Percentiles rank a stretch among this genome's conserved stretches.
Evolutionary conservation across 1,284 basidiomycete genomes (phyloP).

Genomic region (Malassezia obtusa): DNA sequence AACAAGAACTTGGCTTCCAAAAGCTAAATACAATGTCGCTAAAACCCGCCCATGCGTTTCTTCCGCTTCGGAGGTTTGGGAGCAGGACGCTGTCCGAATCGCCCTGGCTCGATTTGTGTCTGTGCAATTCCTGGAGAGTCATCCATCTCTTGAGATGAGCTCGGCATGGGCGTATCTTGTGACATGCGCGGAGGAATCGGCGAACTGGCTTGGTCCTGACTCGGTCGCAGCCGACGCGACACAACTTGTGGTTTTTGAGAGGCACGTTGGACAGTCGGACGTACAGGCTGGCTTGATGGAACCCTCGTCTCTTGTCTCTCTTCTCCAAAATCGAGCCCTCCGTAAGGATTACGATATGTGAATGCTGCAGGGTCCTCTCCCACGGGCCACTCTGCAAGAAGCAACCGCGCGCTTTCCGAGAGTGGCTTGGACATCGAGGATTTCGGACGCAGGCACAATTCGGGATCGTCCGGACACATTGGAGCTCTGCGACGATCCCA

Average conservation of each 20-base stretch:
- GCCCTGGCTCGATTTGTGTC: slow-evolving; percentile 10
- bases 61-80: slow-evolving; percentile 1
- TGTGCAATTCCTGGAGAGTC: not conserved
- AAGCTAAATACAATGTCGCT: not conserved
- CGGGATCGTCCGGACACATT: not conserved
- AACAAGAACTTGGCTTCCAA: slow-evolving; percentile 47
- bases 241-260: not conserved
- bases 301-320: not conserved
- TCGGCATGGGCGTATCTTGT: not conserved
- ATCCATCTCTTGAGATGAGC: not conserved
- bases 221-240: not conserved
- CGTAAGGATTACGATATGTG: slow-evolving; percentile 8
- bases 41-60: slow-evolving; percentile 16
- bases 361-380: not conserved
- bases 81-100: slow-evolving; percentile 6
- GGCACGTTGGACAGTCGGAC: not conserved
- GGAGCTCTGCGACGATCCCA: slow-evolving; percentile 4
- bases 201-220: not conserved
- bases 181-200: not conserved
- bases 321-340: not conserved
- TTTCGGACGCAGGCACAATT: not conserved
- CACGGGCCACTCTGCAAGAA: slow-evolving; percentile 12
- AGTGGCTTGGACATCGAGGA: not conserved
- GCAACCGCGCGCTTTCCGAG: slow-evolving; percentile 7
- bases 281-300: slow-evolving; percentile 2